These are phyloP conservation scores for Cutaneotrichosporon mucoides DNA, from an alignment of 1,284 basidiomycete species.

Conservation along the genomic window DNA sequence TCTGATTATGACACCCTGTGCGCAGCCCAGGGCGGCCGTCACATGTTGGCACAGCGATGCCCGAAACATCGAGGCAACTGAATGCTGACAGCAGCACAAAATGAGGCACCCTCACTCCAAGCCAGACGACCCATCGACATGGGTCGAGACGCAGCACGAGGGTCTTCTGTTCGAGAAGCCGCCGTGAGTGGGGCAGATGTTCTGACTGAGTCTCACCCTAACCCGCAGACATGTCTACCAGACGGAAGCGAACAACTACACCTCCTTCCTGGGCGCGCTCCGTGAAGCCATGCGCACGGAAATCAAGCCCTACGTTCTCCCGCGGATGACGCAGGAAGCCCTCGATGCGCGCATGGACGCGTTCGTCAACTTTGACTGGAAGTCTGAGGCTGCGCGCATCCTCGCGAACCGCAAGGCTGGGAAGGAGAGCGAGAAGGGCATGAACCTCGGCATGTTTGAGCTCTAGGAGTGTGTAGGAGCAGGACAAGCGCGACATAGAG, in stretches of 20 bases:
- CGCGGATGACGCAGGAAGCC: slow-evolving; percentile 11
- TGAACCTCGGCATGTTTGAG: neutral
- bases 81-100: neutral
- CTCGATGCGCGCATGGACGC: slow-evolving; percentile 17
- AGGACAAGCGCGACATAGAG: too few species aligned
- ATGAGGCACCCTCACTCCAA: neutral
- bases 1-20: too few species aligned
- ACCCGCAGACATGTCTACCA: slow-evolving; percentile 17
- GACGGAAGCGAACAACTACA: slow-evolving; percentile 16
- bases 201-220: too few species aligned
- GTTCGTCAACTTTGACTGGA: slow-evolving; percentile 24
- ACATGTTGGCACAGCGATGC: too few species aligned
- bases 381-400: slow-evolving; percentile 13
- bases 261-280: slow-evolving; percentile 17
- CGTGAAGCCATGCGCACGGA: slow-evolving; percentile 14
- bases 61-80: too few species aligned
- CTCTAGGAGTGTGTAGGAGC: neutral
- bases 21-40: too few species aligned
- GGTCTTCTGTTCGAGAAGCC: neutral
- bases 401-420: neutral
- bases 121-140: neutral
- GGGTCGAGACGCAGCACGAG: slow-evolving; percentile 1
- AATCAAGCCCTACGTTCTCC: slow-evolving; percentile 8
- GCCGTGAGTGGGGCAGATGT: slow-evolving; percentile 4
- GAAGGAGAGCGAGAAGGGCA: neutral